A percentile compares a stretch with the other conserved stretches of the same genome.
These are phyloP conservation scores for Ephemerocybe angulata DNA, from an alignment of 768 basidiomycete species.

Conservation along the genomic window DNA sequence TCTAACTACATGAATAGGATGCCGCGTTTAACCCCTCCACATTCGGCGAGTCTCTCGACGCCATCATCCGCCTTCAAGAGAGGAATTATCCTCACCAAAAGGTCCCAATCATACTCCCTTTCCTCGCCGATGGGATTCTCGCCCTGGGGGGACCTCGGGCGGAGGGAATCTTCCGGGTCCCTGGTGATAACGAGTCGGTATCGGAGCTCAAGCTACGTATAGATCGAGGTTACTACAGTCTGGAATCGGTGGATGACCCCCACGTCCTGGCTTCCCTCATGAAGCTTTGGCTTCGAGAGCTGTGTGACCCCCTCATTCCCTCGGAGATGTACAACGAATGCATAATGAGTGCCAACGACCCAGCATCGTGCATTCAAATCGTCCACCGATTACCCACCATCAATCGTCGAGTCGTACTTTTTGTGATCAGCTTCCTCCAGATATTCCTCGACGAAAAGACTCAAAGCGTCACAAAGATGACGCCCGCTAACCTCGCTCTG, in stretches of 20 bases:
- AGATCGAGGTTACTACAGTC: slow-evolving; percentile 85
- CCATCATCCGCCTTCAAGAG: slow-evolving; percentile 79
- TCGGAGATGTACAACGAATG: slow-evolving; percentile 91
- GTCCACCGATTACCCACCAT: slow-evolving; percentile 77
- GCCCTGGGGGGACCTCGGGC: slow-evolving; percentile 79
- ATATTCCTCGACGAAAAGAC: slow-evolving; percentile 79
- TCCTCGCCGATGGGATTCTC: slow-evolving; percentile 89
- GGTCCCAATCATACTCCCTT: slow-evolving; percentile 90
- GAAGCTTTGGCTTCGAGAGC: slow-evolving; percentile 91
- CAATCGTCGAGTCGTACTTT: slow-evolving; percentile 82
- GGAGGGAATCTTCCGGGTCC: slow-evolving; percentile 92
- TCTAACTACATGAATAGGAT: slow-evolving; percentile 45
- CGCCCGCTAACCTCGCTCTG: slow-evolving; percentile 78
- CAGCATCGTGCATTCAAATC: slow-evolving; percentile 68
- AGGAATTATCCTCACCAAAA: slow-evolving; percentile 81
- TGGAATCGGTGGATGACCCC: slow-evolving; percentile 87
- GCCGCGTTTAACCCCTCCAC: slow-evolving; percentile 94
- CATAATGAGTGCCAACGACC: slow-evolving; percentile 62
- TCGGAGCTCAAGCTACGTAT: slow-evolving; percentile 87
- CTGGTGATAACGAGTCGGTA: slow-evolving; percentile 86
- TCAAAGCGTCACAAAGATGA: slow-evolving; percentile 81
- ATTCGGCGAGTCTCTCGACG: slow-evolving; percentile 86
- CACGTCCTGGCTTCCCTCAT: slow-evolving; percentile 85
- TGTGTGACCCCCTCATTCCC: slow-evolving; percentile 89
- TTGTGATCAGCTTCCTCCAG: slow-evolving; percentile 88